Conservation (phyloP, 1,284 basidiomycete genomes). For the Melampsora larici-populina region DNA sequence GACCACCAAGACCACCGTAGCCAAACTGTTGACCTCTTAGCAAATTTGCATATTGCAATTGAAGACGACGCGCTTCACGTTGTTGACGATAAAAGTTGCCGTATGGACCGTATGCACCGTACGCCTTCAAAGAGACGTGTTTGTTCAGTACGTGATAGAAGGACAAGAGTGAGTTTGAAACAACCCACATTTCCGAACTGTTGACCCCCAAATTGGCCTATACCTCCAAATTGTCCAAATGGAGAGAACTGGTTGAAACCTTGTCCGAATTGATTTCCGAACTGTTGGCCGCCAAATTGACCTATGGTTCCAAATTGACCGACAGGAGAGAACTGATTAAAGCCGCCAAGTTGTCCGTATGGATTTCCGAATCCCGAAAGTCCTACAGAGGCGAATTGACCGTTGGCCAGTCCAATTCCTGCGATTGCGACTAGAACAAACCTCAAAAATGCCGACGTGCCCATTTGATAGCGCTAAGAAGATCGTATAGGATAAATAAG, state of each 20-base stretch:
- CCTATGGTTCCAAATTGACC: not conserved
- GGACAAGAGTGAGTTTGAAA: too few species aligned
- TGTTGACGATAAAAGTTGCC: not conserved
- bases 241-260: not conserved
- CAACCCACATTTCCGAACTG: not conserved
- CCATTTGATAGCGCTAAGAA: not conserved
- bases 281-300: not conserved
- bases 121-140: too few species aligned
- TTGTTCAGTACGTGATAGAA: too few species aligned
- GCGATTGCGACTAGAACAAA: not conserved
- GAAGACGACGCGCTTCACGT: not conserved
- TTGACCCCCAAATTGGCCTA: not conserved
- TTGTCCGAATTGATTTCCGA: not conserved
- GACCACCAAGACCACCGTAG: not conserved
- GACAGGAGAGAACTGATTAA: not conserved
- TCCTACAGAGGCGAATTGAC: not conserved
- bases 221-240: not conserved
- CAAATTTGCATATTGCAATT: not conserved
- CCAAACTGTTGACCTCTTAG: not conserved
- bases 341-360: not conserved
- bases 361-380: not conserved
- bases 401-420: not conserved
- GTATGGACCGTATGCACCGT: not conserved
- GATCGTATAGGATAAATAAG: not conserved
- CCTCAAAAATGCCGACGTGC: not conserved